These are phyloP conservation scores for Phylloporus sp. DNA, from an alignment of 768 basidiomycete species.

Conservation along the genomic window DNA sequence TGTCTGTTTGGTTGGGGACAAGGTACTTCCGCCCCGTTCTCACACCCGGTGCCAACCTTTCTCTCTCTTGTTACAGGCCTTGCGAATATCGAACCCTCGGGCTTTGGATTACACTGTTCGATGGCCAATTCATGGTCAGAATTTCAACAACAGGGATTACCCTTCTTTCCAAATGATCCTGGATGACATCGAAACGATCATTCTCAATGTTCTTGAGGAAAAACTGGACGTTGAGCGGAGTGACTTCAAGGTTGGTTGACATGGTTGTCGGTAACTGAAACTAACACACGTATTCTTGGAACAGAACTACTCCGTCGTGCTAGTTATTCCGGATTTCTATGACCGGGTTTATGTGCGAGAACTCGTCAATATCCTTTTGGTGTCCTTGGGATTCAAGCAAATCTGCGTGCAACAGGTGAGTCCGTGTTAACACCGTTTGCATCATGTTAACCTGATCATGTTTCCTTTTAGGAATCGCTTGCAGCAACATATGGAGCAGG, in stretches of 20 bases:
- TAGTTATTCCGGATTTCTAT: constrained; percentile 91
- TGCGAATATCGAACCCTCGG: constrained; percentile 66
- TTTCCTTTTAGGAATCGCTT: constrained; percentile 69
- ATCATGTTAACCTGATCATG: neutral
- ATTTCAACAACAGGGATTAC: constrained; percentile 83
- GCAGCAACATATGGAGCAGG: constrained; percentile 95
- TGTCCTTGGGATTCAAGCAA: constrained; percentile 88
- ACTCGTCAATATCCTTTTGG: constrained; percentile 66
- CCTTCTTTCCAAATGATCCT: constrained; percentile 62
- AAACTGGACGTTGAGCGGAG: constrained; percentile 49
- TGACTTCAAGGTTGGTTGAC: constrained; percentile 56
- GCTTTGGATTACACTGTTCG: constrained; percentile 66
- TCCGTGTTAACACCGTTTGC: neutral
- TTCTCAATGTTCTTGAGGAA: constrained; percentile 57
- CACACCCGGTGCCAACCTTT: too few species aligned
- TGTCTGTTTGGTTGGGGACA: constrained; percentile 60
- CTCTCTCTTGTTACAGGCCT: constrained; percentile 46
- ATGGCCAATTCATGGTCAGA: constrained; percentile 79
- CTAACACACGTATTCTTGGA: neutral
- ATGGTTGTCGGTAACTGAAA: neutral
- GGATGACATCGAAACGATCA: constrained; percentile 73
- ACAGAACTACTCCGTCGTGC: constrained; percentile 81
- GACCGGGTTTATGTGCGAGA: constrained; percentile 81
- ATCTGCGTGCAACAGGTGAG: constrained; percentile 84
- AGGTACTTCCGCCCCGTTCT: constrained; percentile 42